Evolutionary conservation across 371 early-diverging fungal species (phyloP), one percentile per base, ranked within the genome.

Genomic region (Mortierella sp.): DNA sequence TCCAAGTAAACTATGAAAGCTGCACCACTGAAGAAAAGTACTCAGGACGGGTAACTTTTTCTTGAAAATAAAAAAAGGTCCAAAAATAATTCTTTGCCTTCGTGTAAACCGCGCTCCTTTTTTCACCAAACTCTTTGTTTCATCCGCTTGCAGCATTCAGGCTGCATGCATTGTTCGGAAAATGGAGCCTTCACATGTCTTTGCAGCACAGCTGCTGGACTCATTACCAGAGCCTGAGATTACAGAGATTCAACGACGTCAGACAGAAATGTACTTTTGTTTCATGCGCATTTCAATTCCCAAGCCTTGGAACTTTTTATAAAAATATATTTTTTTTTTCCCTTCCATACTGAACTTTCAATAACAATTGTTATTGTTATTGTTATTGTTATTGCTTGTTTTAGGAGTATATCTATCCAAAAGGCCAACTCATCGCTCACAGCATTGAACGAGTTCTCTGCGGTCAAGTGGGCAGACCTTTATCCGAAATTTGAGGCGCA

Each of bases 381-480:
- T 53, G 21, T n/a, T 19, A 10, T 43, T 43, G 15, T 7, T 7
- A 10, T n/a, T 53, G n/a, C n/a, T 53, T 6, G n/a, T 15, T 64
- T 48, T 59, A 80, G 81, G 72, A 75, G 68, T 24, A 6, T 58
- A 19, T 74, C 81, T 1, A n/a, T 80, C 15, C 75, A 74, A 33
- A 74, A 65, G 50, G 67, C 81, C 24, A 80, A 32, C 47, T 38
- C 72, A 19, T 80, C 75, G 0, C 66, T 80, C 6, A 52, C 81
- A 36, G 81, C 81, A 0, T 62, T 75, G 43, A 80, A 80, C 60
- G 81, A 80, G 55, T 80, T 80, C 63, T 80, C 81, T 19, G 67
- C 81, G 1, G 67, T 68, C 55, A 80, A 80, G 50, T 80, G 81
- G 81, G 62, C 75, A 21, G 69, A 67, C 55, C 72, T 80, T 8